phyloP scores from a whole-genome alignment of 768 basidiomycete species.

The Boletus rubroflammeus region DNA sequence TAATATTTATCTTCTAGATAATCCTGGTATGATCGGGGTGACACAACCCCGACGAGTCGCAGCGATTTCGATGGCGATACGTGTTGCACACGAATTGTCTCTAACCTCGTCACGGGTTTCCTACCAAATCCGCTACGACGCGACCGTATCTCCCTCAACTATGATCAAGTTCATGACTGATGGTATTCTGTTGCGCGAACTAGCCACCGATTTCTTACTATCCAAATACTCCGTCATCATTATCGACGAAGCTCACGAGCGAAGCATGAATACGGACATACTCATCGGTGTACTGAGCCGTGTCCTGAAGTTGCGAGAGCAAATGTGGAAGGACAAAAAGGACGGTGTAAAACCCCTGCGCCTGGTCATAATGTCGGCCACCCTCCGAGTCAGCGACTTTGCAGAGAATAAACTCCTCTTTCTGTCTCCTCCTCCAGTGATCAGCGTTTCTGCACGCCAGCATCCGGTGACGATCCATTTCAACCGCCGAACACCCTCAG shows the following conservation, averaged over 20 bases:
- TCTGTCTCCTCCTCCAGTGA: conserved; percentile 79
- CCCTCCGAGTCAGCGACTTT: conserved; percentile 90
- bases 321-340: conserved; percentile 80
- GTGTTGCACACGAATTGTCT: conserved; percentile 91
- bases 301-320: conserved; percentile 84
- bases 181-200: conserved; percentile 90
- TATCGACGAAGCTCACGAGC: conserved; percentile 97
- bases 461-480: conserved; percentile 96
- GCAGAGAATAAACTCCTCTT: conserved; percentile 83
- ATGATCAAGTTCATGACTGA: conserved; percentile 99
- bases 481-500: conserved; percentile 75
- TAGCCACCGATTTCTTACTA: conserved; percentile 92
- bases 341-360: conserved; percentile 81
- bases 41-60: conserved; percentile 98
- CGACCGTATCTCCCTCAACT: conserved; percentile 84
- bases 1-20: conserved; percentile 51
- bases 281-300: conserved; percentile 95
- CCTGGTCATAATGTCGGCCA: conserved; percentile 98
- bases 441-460: conserved; percentile 86
- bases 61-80: conserved; percentile 91
- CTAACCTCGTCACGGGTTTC: conserved; percentile 79
- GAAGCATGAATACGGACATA: conserved; percentile 98
- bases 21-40: conserved; percentile 96
- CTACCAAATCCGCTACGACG: conserved; percentile 97
- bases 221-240: conserved; percentile 90